Conservation (phyloP, 495 filamentous ascomycete genomes). For the Hypoxylon subgilvum region DNA sequence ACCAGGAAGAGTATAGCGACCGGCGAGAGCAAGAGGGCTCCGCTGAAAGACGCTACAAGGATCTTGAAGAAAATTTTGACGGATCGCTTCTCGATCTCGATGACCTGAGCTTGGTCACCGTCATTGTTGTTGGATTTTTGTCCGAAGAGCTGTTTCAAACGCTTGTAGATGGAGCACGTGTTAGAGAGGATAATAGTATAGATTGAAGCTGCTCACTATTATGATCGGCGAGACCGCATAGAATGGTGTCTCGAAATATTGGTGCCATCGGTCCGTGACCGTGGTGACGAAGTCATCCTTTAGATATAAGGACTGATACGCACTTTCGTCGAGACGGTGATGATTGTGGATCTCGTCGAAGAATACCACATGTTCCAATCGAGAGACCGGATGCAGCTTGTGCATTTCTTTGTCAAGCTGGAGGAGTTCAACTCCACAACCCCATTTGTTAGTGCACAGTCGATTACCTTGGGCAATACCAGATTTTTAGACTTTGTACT, state of each 20-base stretch:
- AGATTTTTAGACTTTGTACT: not conserved
- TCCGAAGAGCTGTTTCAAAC: constrained; percentile 7
- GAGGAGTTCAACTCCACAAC: constrained; percentile 5
- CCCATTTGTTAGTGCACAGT: constrained; percentile 9
- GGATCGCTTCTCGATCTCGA: constrained; percentile 3
- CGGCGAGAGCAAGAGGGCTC: constrained; percentile 5
- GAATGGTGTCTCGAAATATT: constrained; percentile 13
- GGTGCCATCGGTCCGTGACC: not conserved
- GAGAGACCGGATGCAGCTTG: constrained; percentile 10
- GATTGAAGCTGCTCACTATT: not conserved
- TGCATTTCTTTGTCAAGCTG: constrained; percentile 8
- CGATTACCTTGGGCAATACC: not conserved
- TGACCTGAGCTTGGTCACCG: not conserved
- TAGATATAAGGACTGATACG: constrained; percentile 6
- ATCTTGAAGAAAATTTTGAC: not conserved
- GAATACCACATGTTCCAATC: constrained; percentile 3
- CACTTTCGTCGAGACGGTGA: not conserved
- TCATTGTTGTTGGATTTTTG: not conserved
- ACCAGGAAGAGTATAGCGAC: constrained; percentile 19
- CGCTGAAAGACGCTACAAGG: constrained; percentile 1
- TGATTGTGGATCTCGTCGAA: not conserved
- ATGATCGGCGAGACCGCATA: not conserved
- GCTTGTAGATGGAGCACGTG: not conserved
- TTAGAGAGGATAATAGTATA: not conserved
- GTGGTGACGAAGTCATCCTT: constrained; percentile 11